These are phyloP conservation scores for Pouteria glomerata DNA, from an alignment of 148 eudicot genomes.

Conservation along the genomic window DNA sequence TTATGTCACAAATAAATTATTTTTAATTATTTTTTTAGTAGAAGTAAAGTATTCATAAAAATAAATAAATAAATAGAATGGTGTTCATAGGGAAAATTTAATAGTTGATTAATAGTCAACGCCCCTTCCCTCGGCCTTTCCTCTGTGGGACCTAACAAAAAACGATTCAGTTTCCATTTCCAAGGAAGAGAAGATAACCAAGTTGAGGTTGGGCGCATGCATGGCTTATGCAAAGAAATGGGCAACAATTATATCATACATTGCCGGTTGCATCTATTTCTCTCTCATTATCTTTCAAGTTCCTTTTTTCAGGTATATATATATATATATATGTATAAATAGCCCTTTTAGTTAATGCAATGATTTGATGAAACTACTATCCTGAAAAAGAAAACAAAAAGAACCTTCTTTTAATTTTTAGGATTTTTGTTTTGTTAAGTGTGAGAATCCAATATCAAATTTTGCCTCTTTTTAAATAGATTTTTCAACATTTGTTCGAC, in stretches of 20 bases:
- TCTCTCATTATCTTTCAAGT: slow-evolving; percentile 10
- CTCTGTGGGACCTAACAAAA: neutral
- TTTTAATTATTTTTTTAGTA: no score
- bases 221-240: slow-evolving; percentile 20
- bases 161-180: neutral
- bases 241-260: slow-evolving; percentile 12
- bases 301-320: slow-evolving; percentile 23
- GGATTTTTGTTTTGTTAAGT: no score
- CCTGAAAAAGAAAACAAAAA: neutral
- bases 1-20: no score
- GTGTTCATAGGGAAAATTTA: no score
- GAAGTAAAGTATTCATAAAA: no score
- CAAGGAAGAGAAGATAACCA: no score
- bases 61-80: no score
- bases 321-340: no score
- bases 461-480: neutral
- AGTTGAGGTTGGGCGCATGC: no score
- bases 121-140: neutral
- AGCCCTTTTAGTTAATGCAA: no score
- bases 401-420: neutral
- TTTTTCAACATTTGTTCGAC: neutral
- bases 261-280: slow-evolving; percentile 13
- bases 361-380: no score
- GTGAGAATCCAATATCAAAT: neutral
- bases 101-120: neutral